A percentile compares a stretch with the other conserved stretches of the same genome.
Conservation (phyloP, 106 monocot genomes). For the Alisma plantagoaquatica region DNA sequence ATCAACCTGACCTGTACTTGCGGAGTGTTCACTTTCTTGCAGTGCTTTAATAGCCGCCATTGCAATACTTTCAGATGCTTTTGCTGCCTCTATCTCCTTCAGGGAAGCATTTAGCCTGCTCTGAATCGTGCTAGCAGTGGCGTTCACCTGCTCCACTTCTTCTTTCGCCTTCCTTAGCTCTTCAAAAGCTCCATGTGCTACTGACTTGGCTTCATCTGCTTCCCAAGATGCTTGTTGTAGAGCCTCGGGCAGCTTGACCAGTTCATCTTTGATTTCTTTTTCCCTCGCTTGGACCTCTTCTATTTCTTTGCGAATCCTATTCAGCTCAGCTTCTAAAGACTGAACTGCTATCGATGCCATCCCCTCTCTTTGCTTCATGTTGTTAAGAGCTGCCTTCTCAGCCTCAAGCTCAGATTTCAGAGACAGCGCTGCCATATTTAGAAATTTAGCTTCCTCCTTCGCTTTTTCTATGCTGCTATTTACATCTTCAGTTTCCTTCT, state of each 20-base stretch:
- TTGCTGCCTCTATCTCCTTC: constrained; percentile 52
- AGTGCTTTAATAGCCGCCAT: constrained; percentile 46
- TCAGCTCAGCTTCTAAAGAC: constrained; percentile 43
- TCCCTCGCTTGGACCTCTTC: constrained; percentile 18
- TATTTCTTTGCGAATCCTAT: constrained; percentile 24
- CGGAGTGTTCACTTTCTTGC: constrained; percentile 25
- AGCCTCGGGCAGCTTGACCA: constrained; percentile 22
- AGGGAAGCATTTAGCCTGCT: constrained; percentile 32
- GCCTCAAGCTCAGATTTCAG: constrained; percentile 33
- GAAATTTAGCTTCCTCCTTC: constrained; percentile 16
- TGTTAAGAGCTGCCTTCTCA: constrained; percentile 18
- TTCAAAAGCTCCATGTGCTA: constrained; percentile 26
- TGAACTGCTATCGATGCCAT: constrained; percentile 31
- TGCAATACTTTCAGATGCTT: constrained; percentile 37
- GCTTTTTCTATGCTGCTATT: constrained; percentile 28
- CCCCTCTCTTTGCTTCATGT: constrained; percentile 30
- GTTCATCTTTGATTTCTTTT: constrained; percentile 28
- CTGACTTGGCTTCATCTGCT: constrained; percentile 42
- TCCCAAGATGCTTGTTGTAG: constrained; percentile 34
- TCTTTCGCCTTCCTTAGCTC: constrained; percentile 49
- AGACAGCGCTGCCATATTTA: constrained; percentile 24
- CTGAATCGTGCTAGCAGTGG: constrained; percentile 19
- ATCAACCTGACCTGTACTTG: constrained; percentile 5
- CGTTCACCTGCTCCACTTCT: constrained; percentile 39
- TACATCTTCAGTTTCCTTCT: constrained; percentile 33